Percentiles rank a stretch among this genome's conserved stretches.
phyloP scores from a whole-genome alignment of 2,329 filamentous ascomycete species.

The Colletotrichum tropicicola region DNA sequence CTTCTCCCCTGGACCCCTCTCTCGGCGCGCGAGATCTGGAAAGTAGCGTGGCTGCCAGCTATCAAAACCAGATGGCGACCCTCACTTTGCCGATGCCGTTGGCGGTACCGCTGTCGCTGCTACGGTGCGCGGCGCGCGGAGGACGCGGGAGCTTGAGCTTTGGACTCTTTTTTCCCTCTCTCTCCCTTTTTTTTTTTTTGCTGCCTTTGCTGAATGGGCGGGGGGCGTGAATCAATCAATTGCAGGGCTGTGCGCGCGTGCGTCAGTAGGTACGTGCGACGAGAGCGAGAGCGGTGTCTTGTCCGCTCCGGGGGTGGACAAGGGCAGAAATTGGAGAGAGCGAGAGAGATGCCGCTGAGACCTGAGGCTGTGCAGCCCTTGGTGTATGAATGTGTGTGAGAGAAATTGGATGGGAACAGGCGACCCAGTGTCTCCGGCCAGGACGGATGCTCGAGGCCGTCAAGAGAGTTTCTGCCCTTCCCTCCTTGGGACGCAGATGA shows the following conservation, averaged over 20 bases:
- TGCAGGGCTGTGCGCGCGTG: constrained; percentile 28
- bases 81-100: constrained; percentile 16
- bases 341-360: constrained; percentile 28
- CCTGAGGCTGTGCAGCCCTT: constrained; percentile 30
- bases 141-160: constrained; percentile 28
- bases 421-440: constrained; percentile 17
- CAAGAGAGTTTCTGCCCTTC: constrained; percentile 8
- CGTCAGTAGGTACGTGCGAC: constrained; percentile 30
- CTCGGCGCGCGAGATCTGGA: not conserved
- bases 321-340: constrained; percentile 28
- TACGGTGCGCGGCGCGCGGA: constrained; percentile 19
- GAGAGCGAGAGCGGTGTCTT: constrained; percentile 27
- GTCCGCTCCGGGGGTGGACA: constrained; percentile 26
- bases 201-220: not conserved
- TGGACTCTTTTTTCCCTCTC: not conserved
- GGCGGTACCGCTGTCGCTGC: constrained; percentile 7
- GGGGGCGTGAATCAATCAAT: constrained; percentile 15
- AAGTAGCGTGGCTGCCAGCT: not conserved
- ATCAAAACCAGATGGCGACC: constrained; percentile 8
- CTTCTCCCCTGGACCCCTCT: constrained; percentile 2
- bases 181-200: not conserved
- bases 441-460: constrained; percentile 15
- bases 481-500: not conserved
- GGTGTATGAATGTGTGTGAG: constrained; percentile 28
- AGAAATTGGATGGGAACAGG: constrained; percentile 26